Evolutionary conservation across 306 rosid genomes (phyloP).

Genomic region (Cucumis cinereus): DNA sequence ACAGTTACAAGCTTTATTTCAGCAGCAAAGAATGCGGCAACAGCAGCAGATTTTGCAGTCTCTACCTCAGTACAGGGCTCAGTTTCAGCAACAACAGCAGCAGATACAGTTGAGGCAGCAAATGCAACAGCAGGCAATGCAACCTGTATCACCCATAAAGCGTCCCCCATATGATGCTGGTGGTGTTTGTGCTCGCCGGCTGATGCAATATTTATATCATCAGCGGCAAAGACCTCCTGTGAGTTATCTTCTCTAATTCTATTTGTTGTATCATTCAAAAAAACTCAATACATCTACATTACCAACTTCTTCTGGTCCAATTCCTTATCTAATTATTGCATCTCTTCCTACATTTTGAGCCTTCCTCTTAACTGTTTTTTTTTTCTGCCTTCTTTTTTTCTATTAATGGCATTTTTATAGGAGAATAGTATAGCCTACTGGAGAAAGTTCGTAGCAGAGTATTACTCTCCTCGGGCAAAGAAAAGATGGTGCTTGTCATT

Average conservation of each 20-base stretch:
- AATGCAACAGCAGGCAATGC: constrained; percentile 65
- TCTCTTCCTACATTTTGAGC: not conserved
- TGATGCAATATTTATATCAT: constrained; percentile 94
- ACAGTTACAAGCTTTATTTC: constrained; percentile 61
- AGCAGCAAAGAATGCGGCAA: constrained; percentile 70
- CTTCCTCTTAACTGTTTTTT: not conserved
- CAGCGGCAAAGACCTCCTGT: constrained; percentile 78
- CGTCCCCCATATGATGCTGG: constrained; percentile 51
- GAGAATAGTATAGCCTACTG: constrained; percentile 91
- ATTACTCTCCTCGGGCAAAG: constrained; percentile 92
- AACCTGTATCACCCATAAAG: constrained; percentile 47
- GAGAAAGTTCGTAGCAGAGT: constrained; percentile 94
- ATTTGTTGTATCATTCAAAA: not conserved
- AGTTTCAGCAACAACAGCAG: constrained; percentile 50
- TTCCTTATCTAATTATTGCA: not conserved
- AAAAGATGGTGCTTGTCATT: constrained; percentile 92
- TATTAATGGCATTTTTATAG: constrained; percentile 21
- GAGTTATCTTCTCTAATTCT: constrained; percentile 19
- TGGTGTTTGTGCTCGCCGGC: constrained; percentile 86
- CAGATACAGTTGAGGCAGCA: constrained; percentile 79
- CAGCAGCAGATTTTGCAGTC: constrained; percentile 57
- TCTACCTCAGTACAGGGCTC: constrained; percentile 72
- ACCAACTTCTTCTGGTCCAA: not conserved
- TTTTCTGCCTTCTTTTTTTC: not conserved
- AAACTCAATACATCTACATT: not conserved